Base-by-base conservation (phyloP, 148 eudicot species). In the Rhododendron vialii region DNA sequence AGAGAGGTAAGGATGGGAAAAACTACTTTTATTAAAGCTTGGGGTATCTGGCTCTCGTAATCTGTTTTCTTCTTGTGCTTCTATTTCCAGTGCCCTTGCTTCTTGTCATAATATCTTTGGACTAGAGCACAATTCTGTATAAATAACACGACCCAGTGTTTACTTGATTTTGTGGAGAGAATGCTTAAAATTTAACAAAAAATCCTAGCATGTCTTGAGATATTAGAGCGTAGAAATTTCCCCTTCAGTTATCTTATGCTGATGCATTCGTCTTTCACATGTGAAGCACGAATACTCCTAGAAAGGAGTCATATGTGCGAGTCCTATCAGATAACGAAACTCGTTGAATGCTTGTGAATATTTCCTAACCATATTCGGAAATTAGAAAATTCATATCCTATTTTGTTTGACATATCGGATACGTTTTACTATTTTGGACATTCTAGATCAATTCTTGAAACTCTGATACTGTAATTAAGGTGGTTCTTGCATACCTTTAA, bases 1-100 rank as follows among this genome's bases (percentile, higher is more conserved):
- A 65, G 91, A 91, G 67, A 95, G 98, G 99, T 97, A 86, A 84
- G 92, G 86, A 43, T 61, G 86, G 82, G 63, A 9, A 13, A 76
- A 85, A 71, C 76, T 36, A 14, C 35, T 41, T 14, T 38, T 80
- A 80, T 43, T 83, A 4, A 38, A 65, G 73, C 55, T 41, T 3
- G 84, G 17, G 1, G 45, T 83, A 36, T 38, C 15, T 2, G 14
- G 38, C 38, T 51, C 7, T 2, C 22, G 22, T 17, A 51, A 15
- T 53, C 36, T 50, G 7, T 48, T 26, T 47, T 50, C 6, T n/a
- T 4, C 38, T 79, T 4, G 8, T 79, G 51, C 6, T 9, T 79
- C 53, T 79, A 20, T 80, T 80, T 30, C 28, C 26, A 15, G 20
- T 28, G 43, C 65, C 17, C 65, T 51, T 48, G 81, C 81, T 48